Evolutionary conservation across 2,329 filamentous ascomycete species (phyloP).

Genomic region (Diatrype stigma): DNA sequence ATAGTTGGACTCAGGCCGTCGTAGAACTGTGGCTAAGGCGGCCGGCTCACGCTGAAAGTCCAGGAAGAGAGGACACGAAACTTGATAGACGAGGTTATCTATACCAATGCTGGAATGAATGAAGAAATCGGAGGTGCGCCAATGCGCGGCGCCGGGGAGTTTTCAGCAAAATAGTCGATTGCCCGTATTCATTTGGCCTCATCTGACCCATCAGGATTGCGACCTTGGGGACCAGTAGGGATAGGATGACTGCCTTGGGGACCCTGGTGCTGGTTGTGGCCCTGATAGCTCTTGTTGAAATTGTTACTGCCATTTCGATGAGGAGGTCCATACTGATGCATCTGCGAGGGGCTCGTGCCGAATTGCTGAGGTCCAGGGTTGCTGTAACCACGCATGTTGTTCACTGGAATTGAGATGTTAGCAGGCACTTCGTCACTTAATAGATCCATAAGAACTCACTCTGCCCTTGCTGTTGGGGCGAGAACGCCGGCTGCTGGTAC

Average conservation of each 20-base stretch:
- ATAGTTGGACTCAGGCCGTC: no score
- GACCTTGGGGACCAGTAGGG: slow-evolving; percentile 30
- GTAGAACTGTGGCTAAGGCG: slow-evolving; percentile 2
- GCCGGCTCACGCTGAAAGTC: slow-evolving; percentile 6
- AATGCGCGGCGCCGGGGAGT: slow-evolving; percentile 25
- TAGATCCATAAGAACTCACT: slow-evolving; percentile 54
- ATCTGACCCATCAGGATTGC: slow-evolving; percentile 37
- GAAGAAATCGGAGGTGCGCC: slow-evolving; percentile 23
- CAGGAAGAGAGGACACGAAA: slow-evolving; percentile 9
- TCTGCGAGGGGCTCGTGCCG: slow-evolving; percentile 61
- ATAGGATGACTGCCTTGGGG: slow-evolving; percentile 32
- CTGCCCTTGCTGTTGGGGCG: slow-evolving; percentile 65
- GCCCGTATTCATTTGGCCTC: slow-evolving; percentile 39
- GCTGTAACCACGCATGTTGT: slow-evolving; percentile 57
- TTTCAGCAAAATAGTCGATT: slow-evolving; percentile 15
- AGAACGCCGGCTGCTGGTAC: slow-evolving; percentile 71
- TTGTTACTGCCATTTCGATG: slow-evolving; percentile 56
- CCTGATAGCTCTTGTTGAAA: slow-evolving; percentile 46
- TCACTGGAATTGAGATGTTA: slow-evolving; percentile 48
- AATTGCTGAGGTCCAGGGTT: slow-evolving; percentile 58
- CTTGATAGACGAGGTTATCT: slow-evolving; percentile 14
- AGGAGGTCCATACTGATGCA: slow-evolving; percentile 57
- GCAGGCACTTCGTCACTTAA: slow-evolving; percentile 15
- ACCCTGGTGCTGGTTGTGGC: slow-evolving; percentile 38
- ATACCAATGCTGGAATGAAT: slow-evolving; percentile 21